These are phyloP conservation scores for Scheffersomyces illinoinensis DNA, from an alignment of 1,139 yeast genomes.

Conservation along the genomic window DNA sequence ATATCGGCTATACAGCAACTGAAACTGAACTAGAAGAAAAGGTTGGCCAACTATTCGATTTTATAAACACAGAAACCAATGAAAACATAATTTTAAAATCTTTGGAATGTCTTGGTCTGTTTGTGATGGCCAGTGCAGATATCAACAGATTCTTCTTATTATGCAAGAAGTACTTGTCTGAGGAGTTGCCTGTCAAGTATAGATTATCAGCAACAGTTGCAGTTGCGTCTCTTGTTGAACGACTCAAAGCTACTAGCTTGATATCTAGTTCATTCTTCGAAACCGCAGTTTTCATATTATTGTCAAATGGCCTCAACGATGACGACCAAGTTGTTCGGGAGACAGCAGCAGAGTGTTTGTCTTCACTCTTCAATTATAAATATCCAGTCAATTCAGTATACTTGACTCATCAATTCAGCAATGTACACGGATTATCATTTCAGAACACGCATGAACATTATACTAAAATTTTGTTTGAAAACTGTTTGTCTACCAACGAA, in stretches of 20 bases:
- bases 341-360: constrained; percentile 33
- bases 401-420: constrained; percentile 19
- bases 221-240: constrained; percentile 26
- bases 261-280: not conserved
- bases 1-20: not conserved
- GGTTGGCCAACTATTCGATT: constrained; percentile 27
- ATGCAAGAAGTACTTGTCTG: constrained; percentile 29
- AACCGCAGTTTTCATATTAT: constrained; percentile 2
- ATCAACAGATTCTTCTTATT: constrained; percentile 2
- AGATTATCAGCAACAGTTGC: constrained; percentile 52
- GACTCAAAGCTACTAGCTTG: constrained; percentile 1
- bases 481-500: constrained; percentile 8
- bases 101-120: constrained; percentile 11
- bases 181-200: constrained; percentile 44
- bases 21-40: not conserved
- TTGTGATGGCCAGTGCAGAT: not conserved
- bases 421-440: not conserved
- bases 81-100: constrained; percentile 10
- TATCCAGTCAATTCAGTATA: constrained; percentile 26
- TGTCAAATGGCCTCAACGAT: constrained; percentile 45
- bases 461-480: not conserved
- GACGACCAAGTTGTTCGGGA: constrained; percentile 57
- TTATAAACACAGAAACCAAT: constrained; percentile 15
- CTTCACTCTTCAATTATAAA: constrained; percentile 18
- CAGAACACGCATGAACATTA: not conserved